Percentiles rank a stretch among this genome's conserved stretches.
These are phyloP conservation scores for Schwanniomyces vanrijiae DNA, from an alignment of 805 yeast genomes.

Conservation along the genomic window DNA sequence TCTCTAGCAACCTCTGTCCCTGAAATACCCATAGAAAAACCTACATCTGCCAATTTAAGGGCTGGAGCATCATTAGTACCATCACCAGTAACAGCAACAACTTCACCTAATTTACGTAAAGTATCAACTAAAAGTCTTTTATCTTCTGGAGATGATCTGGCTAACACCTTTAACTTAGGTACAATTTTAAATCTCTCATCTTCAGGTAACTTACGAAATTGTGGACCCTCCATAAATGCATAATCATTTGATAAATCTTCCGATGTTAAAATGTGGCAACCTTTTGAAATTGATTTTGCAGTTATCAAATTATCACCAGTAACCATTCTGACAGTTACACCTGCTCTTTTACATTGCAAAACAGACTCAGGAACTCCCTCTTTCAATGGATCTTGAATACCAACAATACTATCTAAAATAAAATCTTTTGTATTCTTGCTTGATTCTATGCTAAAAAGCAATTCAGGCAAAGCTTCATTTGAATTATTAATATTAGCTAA, in stretches of 20 bases:
- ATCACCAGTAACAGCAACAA: constrained; percentile 98
- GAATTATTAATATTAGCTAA: constrained; percentile 22
- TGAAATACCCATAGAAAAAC: constrained; percentile 97
- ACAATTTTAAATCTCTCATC: constrained; percentile 57
- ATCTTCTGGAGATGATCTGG: constrained; percentile 95
- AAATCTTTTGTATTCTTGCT: constrained; percentile 30
- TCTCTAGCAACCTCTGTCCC: constrained; percentile 99
- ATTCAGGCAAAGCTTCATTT: constrained; percentile 24
- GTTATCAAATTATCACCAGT: constrained; percentile 95
- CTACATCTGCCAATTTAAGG: constrained; percentile 92
- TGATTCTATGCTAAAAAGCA: constrained; percentile 22
- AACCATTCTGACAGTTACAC: constrained; percentile 95
- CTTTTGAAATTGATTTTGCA: constrained; percentile 85
- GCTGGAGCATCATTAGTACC: constrained; percentile 99
- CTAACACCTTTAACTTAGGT: constrained; percentile 81
- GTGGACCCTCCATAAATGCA: constrained; percentile 91
- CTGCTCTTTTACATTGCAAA: constrained; percentile 80
- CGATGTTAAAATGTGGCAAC: constrained; percentile 72
- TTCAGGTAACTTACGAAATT: constrained; percentile 65
- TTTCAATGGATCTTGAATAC: constrained; percentile 93
- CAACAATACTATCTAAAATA: constrained; percentile 73
- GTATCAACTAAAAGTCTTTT: constrained; percentile 84
- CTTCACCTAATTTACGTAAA: constrained; percentile 77
- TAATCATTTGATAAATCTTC: constrained; percentile 52
- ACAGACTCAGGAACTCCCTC: constrained; percentile 91